Evolutionary conservation across 768 basidiomycete species (phyloP).

Genomic region (Cubamyces sp.): DNA sequence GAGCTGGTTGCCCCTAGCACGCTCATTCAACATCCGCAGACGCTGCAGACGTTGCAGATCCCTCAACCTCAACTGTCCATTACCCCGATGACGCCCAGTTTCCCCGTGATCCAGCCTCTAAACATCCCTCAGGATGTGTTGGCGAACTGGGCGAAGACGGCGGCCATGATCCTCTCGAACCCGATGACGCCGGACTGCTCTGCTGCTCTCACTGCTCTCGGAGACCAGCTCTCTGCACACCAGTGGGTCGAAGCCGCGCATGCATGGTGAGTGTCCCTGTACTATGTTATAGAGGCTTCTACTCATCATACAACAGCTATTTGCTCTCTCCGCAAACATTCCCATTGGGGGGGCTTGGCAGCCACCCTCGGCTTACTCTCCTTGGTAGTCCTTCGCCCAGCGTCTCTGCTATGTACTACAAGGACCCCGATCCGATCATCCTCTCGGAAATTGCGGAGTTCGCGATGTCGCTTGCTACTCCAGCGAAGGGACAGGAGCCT

Average conservation of each 20-base stretch:
- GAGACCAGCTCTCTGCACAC: conserved; percentile 75
- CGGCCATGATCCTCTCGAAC: conserved; percentile 80
- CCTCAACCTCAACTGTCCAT: conserved; percentile 37
- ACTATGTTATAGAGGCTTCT: background rate
- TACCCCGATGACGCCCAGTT: conserved; percentile 70
- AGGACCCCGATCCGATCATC: conserved; percentile 75
- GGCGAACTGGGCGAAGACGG: conserved; percentile 83
- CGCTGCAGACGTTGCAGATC: conserved; percentile 48
- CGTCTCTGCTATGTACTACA: conserved; percentile 52
- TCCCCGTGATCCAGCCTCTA: conserved; percentile 46
- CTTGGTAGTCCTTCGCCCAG: conserved; percentile 63
- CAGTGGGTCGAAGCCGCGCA: conserved; percentile 87
- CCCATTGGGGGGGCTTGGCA: conserved; percentile 69
- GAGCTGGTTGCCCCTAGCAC: conserved; percentile 62
- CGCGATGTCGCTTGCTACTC: conserved; percentile 74
- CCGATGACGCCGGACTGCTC: conserved; percentile 70
- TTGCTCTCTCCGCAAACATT: conserved; percentile 85
- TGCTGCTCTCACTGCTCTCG: conserved; percentile 78
- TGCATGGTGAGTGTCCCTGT: conserved; percentile 69
- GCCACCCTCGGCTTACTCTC: conserved; percentile 68
- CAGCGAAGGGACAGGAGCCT: conserved; percentile 82
- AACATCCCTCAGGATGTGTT: conserved; percentile 67
- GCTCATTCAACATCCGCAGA: conserved; percentile 34
- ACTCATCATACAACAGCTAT: conserved; percentile 55
- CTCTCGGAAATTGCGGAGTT: conserved; percentile 93